phyloP scores from a whole-genome alignment of 352 stramenopile genomes.

The Phytophthora sojae region DNA sequence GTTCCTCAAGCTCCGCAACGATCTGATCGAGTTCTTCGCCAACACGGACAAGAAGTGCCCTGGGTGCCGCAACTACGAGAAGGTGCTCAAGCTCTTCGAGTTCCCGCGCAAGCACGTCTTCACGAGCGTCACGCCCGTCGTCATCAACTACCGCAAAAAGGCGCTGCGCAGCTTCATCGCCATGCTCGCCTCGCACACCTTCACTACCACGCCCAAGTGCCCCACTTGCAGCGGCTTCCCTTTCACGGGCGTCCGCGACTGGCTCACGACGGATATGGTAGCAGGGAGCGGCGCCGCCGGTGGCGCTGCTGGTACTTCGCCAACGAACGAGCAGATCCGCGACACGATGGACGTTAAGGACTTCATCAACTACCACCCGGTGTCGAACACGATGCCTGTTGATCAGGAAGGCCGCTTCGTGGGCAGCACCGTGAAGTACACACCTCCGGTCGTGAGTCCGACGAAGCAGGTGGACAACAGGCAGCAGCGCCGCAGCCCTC shows the following conservation, averaged over 20 bases:
- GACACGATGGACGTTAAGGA: conserved; percentile 82
- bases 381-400: conserved; percentile 53
- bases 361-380: conserved; percentile 72
- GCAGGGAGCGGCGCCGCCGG: conserved; percentile 1
- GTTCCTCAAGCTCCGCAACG: conserved; percentile 78
- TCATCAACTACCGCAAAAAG: conserved; percentile 87
- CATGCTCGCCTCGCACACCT: conserved; percentile 82
- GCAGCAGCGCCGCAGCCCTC: conserved; percentile 13
- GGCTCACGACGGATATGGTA: conserved; percentile 61
- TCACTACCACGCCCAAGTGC: conserved; percentile 82
- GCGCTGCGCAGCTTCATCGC: conserved; percentile 75
- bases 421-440: conserved; percentile 28
- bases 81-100: conserved; percentile 82
- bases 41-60: conserved; percentile 76
- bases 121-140: conserved; percentile 72
- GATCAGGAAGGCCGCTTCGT: conserved; percentile 79
- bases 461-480: conserved; percentile 16
- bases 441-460: conserved; percentile 13
- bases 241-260: conserved; percentile 84
- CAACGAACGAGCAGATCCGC: conserved; percentile 52
- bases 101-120: conserved; percentile 89
- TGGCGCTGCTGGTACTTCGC: conserved; percentile 11
- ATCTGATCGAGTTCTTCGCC: conserved; percentile 69
- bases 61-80: conserved; percentile 85
- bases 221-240: conserved; percentile 76